phyloP scores from a whole-genome alignment of 2,329 filamentous ascomycete species.

The Elsinoe necatrix region DNA sequence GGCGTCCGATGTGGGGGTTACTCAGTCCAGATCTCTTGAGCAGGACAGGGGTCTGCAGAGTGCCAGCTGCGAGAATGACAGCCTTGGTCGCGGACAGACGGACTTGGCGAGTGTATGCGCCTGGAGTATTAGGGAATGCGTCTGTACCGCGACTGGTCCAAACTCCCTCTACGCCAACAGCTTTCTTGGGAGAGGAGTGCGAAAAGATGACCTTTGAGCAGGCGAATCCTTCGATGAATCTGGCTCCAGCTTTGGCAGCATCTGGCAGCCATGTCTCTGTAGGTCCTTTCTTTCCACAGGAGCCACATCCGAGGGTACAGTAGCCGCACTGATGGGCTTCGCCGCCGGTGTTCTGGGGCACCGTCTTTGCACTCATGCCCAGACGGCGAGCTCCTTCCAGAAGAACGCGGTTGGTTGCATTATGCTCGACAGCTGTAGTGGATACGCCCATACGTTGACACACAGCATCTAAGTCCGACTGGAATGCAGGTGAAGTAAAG shows the following conservation, averaged over 20 bases:
- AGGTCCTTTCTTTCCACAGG: constrained; percentile 70
- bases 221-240: constrained; percentile 75
- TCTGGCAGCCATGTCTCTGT: constrained; percentile 69
- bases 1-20: constrained; percentile 72
- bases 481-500: constrained; percentile 65
- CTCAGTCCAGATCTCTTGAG: constrained; percentile 69
- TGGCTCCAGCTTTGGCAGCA: constrained; percentile 65
- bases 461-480: constrained; percentile 70
- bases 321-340: constrained; percentile 64
- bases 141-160: constrained; percentile 61
- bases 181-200: constrained; percentile 40
- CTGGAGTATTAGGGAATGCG: constrained; percentile 24
- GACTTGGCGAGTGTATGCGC: constrained; percentile 46
- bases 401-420: constrained; percentile 61
- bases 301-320: constrained; percentile 52
- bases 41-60: constrained; percentile 67
- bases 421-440: constrained; percentile 59
- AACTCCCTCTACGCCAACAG: constrained; percentile 61
- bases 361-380: constrained; percentile 59
- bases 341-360: constrained; percentile 73
- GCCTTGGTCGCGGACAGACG: constrained; percentile 64
- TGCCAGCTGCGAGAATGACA: constrained; percentile 69
- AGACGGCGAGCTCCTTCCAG: constrained; percentile 66
- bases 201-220: constrained; percentile 63
- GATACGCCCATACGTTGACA: constrained; percentile 71